Evolutionary conservation across 805 yeast species (phyloP).

Genomic region (Kazachstania taianensis): DNA sequence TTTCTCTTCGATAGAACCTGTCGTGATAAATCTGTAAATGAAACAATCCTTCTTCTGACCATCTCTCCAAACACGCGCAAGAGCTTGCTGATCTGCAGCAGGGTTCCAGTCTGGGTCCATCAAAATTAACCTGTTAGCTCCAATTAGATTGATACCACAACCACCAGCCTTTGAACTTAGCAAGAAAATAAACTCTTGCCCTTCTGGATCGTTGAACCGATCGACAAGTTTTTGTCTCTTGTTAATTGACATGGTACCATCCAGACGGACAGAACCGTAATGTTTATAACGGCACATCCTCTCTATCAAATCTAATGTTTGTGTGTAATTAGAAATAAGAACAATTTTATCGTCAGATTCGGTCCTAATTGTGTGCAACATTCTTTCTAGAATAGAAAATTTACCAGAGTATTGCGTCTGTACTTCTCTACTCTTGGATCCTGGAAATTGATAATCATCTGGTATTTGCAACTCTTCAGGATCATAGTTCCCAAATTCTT

Average conservation of each 20-base stretch:
- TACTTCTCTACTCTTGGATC: conserved; percentile 38
- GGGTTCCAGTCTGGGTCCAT: conserved; percentile 98
- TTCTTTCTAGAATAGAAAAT: conserved; percentile 73
- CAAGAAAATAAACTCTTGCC: conserved; percentile 74
- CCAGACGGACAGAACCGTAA: conserved; percentile 75
- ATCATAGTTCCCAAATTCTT: conserved; percentile 58
- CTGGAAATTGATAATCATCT: conserved; percentile 43
- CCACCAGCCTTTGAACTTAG: conserved; percentile 97
- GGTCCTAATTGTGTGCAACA: conserved; percentile 59
- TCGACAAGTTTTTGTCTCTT: conserved; percentile 92
- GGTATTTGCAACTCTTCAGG: conserved; percentile 51
- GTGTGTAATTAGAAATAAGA: conserved; percentile 87
- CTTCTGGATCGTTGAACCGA: conserved; percentile 80
- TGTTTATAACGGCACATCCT: conserved; percentile 64
- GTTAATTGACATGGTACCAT: conserved; percentile 86
- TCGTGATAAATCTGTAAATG: conserved; percentile 84
- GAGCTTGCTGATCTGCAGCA: conserved; percentile 94
- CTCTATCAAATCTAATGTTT: conserved; percentile 85
- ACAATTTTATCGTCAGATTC: conserved; percentile 95
- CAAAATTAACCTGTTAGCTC: conserved; percentile 82
- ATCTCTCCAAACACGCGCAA: conserved; percentile 98
- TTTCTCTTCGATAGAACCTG: conserved; percentile 94
- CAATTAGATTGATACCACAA: conserved; percentile 93
- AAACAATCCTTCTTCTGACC: conserved; percentile 97
- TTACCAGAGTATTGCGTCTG: conserved; percentile 83